Percentiles rank a stretch among this genome's conserved stretches.
Evolutionary conservation across 108 stramenopile species (phyloP).

Genomic region (Cyclotella atomus): DNA sequence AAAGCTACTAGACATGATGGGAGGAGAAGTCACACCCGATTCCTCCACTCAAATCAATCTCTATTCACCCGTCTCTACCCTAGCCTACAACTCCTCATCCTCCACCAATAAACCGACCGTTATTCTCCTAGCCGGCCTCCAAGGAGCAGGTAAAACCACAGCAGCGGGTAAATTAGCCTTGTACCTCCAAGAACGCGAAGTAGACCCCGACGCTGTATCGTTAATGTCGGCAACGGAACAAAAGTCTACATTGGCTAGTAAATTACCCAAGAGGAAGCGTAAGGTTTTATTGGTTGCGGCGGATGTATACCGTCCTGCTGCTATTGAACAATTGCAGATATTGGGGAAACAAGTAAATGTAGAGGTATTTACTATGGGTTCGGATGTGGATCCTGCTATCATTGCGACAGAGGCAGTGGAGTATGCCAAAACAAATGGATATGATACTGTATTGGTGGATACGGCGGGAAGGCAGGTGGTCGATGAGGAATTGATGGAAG

Average conservation of each 20-base stretch:
- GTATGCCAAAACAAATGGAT: constrained; percentile 83
- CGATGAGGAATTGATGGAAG: constrained; percentile 91
- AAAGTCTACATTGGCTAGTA: constrained; percentile 45
- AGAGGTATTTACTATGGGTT: constrained; percentile 78
- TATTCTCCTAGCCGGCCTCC: constrained; percentile 93
- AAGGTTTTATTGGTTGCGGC: constrained; percentile 92
- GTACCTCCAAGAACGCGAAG: constrained; percentile 85
- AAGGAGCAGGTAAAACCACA: constrained; percentile 97
- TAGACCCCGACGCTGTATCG: constrained; percentile 62
- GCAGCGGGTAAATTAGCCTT: constrained; percentile 93
- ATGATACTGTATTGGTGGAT: constrained; percentile 95
- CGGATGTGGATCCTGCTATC: constrained; percentile 88
- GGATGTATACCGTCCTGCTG: constrained; percentile 97
- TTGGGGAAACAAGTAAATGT: constrained; percentile 86
- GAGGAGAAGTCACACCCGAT: constrained; percentile 64
- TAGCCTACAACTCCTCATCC: constrained; percentile 56
- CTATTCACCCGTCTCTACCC: constrained; percentile 62
- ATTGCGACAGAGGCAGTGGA: constrained; percentile 82
- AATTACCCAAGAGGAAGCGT: constrained; percentile 72
- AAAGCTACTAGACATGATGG: constrained; percentile 89
- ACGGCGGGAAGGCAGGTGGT: constrained; percentile 97
- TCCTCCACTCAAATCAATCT: constrained; percentile 5
- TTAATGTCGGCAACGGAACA: constrained; percentile 58
- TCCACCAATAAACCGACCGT: constrained; percentile 72
- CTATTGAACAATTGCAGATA: constrained; percentile 91